Conservation (phyloP, 306 rosid genomes). For the Quercus engelmannii region DNA sequence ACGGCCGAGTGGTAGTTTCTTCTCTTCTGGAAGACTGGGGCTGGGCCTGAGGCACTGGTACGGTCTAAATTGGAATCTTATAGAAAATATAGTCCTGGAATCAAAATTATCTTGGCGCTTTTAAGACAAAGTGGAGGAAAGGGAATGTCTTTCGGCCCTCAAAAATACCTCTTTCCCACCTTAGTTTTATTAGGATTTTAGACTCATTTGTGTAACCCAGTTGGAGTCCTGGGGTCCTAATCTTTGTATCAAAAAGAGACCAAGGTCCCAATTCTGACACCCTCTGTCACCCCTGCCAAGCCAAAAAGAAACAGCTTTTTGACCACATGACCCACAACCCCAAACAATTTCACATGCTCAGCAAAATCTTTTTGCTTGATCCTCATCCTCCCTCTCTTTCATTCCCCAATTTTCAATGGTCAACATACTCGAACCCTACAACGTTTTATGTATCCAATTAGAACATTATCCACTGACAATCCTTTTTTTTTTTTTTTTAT, state of each 20-base stretch:
- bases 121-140: background rate
- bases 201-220: background rate
- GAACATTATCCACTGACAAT: background rate
- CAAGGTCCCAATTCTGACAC: background rate
- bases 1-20: too few species aligned
- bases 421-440: constrained; percentile 18
- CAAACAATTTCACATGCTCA: constrained; percentile 7
- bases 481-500: too few species aligned
- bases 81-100: background rate
- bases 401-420: constrained; percentile 2
- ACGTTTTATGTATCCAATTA: background rate
- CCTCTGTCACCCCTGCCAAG: background rate
- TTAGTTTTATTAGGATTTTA: background rate
- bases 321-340: background rate
- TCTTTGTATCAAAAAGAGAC: background rate
- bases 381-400: background rate
- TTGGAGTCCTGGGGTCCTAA: background rate
- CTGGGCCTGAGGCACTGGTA: background rate
- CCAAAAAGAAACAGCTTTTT: background rate
- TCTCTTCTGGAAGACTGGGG: too few species aligned
- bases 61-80: background rate
- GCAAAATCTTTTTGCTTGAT: background rate
- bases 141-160: constrained; percentile 27
- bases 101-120: background rate
- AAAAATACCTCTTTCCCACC: background rate